Evolutionary conservation across 1,139 yeast species (phyloP).

Genomic region (Trichomonascaceae sp.): DNA sequence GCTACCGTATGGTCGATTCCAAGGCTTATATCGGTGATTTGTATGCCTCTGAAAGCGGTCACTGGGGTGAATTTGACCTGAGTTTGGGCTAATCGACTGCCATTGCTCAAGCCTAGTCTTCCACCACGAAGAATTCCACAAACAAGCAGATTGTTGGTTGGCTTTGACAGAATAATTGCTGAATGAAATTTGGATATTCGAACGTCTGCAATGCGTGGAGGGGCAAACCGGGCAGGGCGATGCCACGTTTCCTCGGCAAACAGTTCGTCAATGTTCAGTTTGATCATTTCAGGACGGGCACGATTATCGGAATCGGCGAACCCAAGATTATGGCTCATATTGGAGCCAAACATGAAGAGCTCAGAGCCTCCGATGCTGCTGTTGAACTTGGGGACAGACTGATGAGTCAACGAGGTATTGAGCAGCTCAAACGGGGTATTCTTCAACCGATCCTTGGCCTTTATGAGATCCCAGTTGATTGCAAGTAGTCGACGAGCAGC

Average conservation of each 20-base stretch:
- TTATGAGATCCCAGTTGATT: slow-evolving; percentile 38
- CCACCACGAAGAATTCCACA: slow-evolving; percentile 73
- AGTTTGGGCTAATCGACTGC: slow-evolving; percentile 8
- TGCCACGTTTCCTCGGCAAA: slow-evolving; percentile 16
- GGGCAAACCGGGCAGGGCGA: slow-evolving; percentile 21
- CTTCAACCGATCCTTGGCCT: slow-evolving; percentile 61
- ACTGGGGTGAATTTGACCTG: slow-evolving; percentile 36
- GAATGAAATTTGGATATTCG: slow-evolving; percentile 64
- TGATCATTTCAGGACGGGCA: slow-evolving; percentile 32
- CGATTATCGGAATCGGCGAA: slow-evolving; percentile 63
- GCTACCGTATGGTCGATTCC: slow-evolving; percentile 66
- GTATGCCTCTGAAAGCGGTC: slow-evolving; percentile 32
- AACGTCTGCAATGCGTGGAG: slow-evolving; percentile 39
- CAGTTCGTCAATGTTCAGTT: slow-evolving; percentile 16
- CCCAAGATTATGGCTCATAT: slow-evolving; percentile 60
- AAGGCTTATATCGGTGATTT: slow-evolving; percentile 42
- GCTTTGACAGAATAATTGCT: slow-evolving; percentile 47
- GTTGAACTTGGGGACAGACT: slow-evolving; percentile 12
- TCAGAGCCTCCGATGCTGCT: slow-evolving; percentile 53
- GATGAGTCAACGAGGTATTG: slow-evolving; percentile 19
- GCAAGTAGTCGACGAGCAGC: slow-evolving; percentile 50
- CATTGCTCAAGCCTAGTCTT: slow-evolving; percentile 51
- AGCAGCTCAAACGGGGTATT: slow-evolving; percentile 41
- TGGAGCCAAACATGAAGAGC: slow-evolving; percentile 59
- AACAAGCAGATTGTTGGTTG: slow-evolving; percentile 42